Base-by-base conservation (phyloP, 495 filamentous ascomycete species). In the Delitschia confertaspora region DNA sequence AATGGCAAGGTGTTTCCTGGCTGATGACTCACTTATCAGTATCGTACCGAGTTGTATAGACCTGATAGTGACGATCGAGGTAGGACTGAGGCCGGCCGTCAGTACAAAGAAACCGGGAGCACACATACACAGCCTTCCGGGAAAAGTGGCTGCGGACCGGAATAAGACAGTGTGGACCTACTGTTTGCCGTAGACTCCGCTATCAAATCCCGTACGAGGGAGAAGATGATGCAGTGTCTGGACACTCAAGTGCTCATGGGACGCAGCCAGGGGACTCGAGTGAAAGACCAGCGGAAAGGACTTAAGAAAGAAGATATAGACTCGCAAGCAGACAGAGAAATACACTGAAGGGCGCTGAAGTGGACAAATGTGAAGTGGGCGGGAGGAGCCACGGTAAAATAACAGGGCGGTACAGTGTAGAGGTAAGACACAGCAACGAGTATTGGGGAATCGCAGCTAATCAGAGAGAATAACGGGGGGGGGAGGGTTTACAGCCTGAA, bases 351-450 rank as follows among this genome's bases (percentile, higher is more conserved):
- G 46, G 45, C 36, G 42, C 34, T 38, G 42, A 13, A 45, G 34
- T 17, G 39, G 23, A 21, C 40, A 21, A 26, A 35, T 17, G 13
- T 14, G 13, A 11, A 24, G 24, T 19, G 38, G 19, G 18, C 29
- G 33, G 23, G 37, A 37, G 46, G 33, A 23, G 17, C 6, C 10
- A 19, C n/a, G 45, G 31, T 51, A 47, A n/a, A n/a, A n/a, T 55
- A 55, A 50, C 46, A 55, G 52, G 52, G 47, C 38, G 45, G 45
- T 11, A 45, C 51, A 45, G 40, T 36, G 40, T 13, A 20, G 17
- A 36, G 16, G 32, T 17, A n/a, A 27, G 30, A 18, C 6, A 23
- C 13, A 25, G 31, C 29, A 31, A 42, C 22, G 40, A 25, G 16
- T 14, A 11, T 32, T 43, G 49, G 19, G 17, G 31, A 33, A 9